Base-by-base conservation (phyloP, 768 basidiomycete species). In the Neoboletus subvelutipes region DNA sequence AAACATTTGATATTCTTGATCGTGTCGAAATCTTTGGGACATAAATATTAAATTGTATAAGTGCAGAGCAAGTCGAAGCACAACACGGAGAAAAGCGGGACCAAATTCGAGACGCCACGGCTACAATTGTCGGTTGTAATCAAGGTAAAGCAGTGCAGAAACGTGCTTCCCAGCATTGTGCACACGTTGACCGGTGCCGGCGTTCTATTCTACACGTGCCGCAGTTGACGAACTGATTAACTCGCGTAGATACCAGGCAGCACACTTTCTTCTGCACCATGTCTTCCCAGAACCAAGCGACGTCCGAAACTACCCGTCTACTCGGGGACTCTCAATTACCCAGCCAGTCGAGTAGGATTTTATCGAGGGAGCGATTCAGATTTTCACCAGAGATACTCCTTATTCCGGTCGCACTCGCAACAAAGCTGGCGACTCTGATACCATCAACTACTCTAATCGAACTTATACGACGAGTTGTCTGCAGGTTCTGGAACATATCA, bases 341-440 rank as follows among this genome's bases (percentile, higher is more conserved):
- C 45, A 18, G 41, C 12, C 52, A 34, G 41, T 42, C 58, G 31
- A 43, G 20, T 15, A 45, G 29, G 28, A 52, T 13, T 36, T 20
- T 13, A 31, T 8, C 15, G 12, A 43, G 34, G 17, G n/a, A 52
- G 4, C 33, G 6, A 34, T 29, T 22, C 13, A 22, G 7, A 7
- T 50, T 63, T 45, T 58, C 67, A 6, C 60, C 63, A 10, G 54
- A 62, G 17, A 62, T 50, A 1, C 62, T 69, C 20, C 55, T 74
- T 24, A 63, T 72, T 20, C 71, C 73, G 0, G 61, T 73, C 2
- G 64, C 64, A 13, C 48, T 73, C 13, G 57, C 58, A 24, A 61
- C 62, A 15, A 61, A 49, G 8, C 47, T 73, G 22, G 72, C 69
- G 6, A 45, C 13, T 4, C 45, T 40, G 11, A 55, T 73, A n/a